Evolutionary conservation across 495 filamentous ascomycete species (phyloP).

Genomic region (Penicillium desertorum): DNA sequence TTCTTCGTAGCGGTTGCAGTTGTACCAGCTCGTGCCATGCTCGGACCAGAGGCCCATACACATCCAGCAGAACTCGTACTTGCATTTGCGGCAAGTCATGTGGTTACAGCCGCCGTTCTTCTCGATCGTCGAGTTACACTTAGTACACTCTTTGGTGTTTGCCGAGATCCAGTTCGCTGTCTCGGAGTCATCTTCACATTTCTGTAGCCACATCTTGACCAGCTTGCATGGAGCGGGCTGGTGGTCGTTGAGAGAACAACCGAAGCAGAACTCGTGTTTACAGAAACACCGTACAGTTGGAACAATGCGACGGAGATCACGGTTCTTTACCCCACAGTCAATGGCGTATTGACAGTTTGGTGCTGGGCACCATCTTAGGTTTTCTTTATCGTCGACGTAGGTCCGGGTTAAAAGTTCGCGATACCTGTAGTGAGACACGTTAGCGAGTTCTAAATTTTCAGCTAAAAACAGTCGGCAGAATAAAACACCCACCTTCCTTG

Average conservation of each 20-base stretch:
- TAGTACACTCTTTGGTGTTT: slow-evolving; percentile 97
- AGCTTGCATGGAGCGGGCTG: slow-evolving; percentile 88
- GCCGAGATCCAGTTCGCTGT: slow-evolving; percentile 99
- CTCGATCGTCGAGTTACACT: slow-evolving; percentile 94
- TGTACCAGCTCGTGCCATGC: slow-evolving; percentile 99
- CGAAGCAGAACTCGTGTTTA: slow-evolving; percentile 88
- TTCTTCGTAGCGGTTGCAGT: slow-evolving; percentile 96
- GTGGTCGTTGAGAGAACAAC: slow-evolving; percentile 89
- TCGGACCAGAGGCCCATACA: slow-evolving; percentile 99
- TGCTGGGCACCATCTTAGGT: slow-evolving; percentile 94
- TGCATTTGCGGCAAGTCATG: slow-evolving; percentile 99
- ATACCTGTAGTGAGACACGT: slow-evolving; percentile 55
- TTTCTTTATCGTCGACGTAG: slow-evolving; percentile 94
- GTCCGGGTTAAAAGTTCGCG: slow-evolving; percentile 84
- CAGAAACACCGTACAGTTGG: slow-evolving; percentile 86
- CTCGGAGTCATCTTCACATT: slow-evolving; percentile 97
- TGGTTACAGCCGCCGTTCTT: slow-evolving; percentile 99
- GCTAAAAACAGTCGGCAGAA: background rate
- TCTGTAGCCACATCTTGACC: slow-evolving; percentile 96
- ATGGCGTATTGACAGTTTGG: slow-evolving; percentile 92
- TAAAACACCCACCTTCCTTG: slow-evolving; percentile 55
- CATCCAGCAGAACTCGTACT: slow-evolving; percentile 99
- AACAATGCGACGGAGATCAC: slow-evolving; percentile 78
- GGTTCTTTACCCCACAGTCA: slow-evolving; percentile 82
- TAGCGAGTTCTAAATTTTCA: slow-evolving; percentile 10